phyloP scores from a whole-genome alignment of 2,329 filamentous ascomycete species.

The Aureobasidium vineae region DNA sequence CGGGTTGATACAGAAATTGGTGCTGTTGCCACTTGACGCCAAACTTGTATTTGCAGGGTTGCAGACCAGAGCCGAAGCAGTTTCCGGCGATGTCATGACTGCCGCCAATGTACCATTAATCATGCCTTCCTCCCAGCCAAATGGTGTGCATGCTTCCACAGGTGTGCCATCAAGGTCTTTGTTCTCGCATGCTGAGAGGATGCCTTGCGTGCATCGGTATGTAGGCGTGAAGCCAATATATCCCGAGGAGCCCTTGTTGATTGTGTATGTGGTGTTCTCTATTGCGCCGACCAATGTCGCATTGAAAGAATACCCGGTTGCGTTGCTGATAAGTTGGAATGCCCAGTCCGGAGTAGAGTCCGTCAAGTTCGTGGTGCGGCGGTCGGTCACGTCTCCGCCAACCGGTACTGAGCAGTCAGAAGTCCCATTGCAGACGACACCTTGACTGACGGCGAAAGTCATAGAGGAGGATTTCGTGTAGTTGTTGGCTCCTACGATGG shows the following conservation, averaged over 20 bases:
- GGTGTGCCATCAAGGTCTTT: not conserved
- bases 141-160: constrained; percentile 16
- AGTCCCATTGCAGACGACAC: constrained; percentile 14
- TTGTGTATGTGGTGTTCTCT: not conserved
- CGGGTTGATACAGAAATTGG: not conserved
- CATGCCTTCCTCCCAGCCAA: not conserved
- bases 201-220: constrained; percentile 15
- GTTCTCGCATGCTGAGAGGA: not conserved
- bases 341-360: constrained; percentile 2
- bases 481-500: not conserved
- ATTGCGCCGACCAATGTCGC: not conserved
- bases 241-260: not conserved
- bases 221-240: constrained; percentile 12
- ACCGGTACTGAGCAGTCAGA: constrained; percentile 11
- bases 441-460: constrained; percentile 18
- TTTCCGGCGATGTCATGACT: not conserved
- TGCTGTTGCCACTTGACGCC: constrained; percentile 1
- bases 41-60: constrained; percentile 18
- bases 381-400: not conserved
- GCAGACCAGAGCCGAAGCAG: not conserved
- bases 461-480: constrained; percentile 6
- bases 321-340: constrained; percentile 5
- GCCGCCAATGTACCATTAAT: constrained; percentile 4
- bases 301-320: not conserved
- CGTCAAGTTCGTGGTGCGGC: constrained; percentile 1